Conservation (phyloP, 2,329 filamentous ascomycete species). For the Arthrocladium fulminans region DNA sequence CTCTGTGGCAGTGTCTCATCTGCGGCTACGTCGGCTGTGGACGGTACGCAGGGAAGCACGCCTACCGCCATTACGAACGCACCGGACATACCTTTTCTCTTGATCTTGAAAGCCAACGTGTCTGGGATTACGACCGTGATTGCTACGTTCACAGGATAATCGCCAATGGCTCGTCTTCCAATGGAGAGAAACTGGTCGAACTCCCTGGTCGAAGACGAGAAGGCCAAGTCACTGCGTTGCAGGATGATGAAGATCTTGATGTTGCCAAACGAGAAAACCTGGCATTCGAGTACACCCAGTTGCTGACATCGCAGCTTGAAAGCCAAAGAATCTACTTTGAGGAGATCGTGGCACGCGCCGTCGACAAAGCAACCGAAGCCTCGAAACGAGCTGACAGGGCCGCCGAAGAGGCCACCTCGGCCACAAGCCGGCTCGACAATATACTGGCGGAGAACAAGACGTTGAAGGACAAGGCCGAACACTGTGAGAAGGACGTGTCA, state of each 20-base stretch:
- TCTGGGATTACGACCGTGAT: constrained; percentile 96
- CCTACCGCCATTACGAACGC: constrained; percentile 85
- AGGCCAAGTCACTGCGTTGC: constrained; percentile 29
- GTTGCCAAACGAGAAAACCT: constrained; percentile 64
- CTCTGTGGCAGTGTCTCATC: constrained; percentile 92
- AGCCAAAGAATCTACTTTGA: constrained; percentile 91
- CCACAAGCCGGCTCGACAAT: constrained; percentile 45
- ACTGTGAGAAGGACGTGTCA: constrained; percentile 55
- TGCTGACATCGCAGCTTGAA: constrained; percentile 86
- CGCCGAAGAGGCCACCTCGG: constrained; percentile 54
- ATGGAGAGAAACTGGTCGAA: constrained; percentile 81
- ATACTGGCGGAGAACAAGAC: constrained; percentile 47
- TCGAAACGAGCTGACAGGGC: constrained; percentile 53
- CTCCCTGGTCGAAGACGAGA: constrained; percentile 50
- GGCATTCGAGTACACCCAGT: constrained; percentile 86
- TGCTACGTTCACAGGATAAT: constrained; percentile 94
- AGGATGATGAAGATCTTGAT: constrained; percentile 21
- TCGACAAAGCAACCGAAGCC: constrained; percentile 76
- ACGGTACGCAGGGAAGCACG: constrained; percentile 85
- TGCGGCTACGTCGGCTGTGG: constrained; percentile 91
- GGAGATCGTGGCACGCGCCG: constrained; percentile 78
- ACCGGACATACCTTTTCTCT: constrained; percentile 86
- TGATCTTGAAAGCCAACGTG: constrained; percentile 84
- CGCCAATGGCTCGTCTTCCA: constrained; percentile 56
- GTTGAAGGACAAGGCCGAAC: constrained; percentile 60